Conservation (phyloP, 345 rosid genomes). For the Aegle marmelos region DNA sequence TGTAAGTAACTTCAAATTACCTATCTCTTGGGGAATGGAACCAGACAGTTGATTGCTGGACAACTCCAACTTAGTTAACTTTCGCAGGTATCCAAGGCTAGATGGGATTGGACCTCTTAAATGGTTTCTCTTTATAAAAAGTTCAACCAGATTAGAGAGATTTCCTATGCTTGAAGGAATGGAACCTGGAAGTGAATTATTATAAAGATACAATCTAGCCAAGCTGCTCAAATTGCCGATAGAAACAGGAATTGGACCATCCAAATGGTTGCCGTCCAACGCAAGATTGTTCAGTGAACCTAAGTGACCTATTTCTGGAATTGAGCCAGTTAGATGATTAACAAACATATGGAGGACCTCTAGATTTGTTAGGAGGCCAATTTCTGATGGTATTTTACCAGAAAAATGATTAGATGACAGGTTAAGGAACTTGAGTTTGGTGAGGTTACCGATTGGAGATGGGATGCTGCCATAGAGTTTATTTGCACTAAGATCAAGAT, state of each 20-base stretch:
- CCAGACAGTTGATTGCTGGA: constrained; percentile 30
- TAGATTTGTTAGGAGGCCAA: constrained; percentile 16
- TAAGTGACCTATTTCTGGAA: constrained; percentile 14
- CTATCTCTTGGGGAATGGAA: constrained; percentile 30
- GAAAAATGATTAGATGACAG: constrained; percentile 17
- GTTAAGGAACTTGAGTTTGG: constrained; percentile 23
- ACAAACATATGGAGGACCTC: constrained; percentile 16
- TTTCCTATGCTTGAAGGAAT: constrained; percentile 25
- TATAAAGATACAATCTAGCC: constrained; percentile 9
- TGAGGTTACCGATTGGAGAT: constrained; percentile 9
- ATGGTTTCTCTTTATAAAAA: constrained; percentile 14
- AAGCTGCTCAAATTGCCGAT: constrained; percentile 16
- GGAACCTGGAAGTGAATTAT: constrained; percentile 20
- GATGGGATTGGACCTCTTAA: constrained; percentile 31
- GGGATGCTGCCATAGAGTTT: constrained; percentile 28
- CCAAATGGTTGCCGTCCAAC: not conserved
- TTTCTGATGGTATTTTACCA: constrained; percentile 21
- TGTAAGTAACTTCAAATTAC: constrained; percentile 20
- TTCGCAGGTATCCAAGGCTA: constrained; percentile 24
- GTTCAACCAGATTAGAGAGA: constrained; percentile 18
- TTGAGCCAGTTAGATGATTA: constrained; percentile 18
- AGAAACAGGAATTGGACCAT: constrained; percentile 10
- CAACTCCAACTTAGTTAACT: constrained; percentile 6
- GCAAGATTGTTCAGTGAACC: not conserved
- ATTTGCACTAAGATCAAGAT: constrained; percentile 27